Evolutionary conservation across 2,329 filamentous ascomycete genomes (phyloP), one percentile per base, ranked within the genome.

Genomic region (Thielaviopsis euricoi): DNA sequence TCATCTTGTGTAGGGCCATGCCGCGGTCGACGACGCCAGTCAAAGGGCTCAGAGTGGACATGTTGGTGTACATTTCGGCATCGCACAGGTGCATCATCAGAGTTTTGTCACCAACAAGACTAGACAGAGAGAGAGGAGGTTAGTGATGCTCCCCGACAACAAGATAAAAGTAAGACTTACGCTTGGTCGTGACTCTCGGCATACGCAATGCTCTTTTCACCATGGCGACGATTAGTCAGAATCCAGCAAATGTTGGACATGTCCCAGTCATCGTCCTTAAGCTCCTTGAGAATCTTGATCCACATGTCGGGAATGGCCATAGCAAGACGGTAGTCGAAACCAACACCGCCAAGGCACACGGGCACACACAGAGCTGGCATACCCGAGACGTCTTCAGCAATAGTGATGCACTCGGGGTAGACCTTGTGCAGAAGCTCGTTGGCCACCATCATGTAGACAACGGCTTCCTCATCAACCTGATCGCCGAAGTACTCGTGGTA

Each of bases 241-340:
- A 89, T 96, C 73, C 85, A 90, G 68, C 83, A 83, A 56, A 98
- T 86, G 64, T 79, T 84, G 59, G 80, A 82, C 71, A 98, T 86
- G 65, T 97, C 87, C 93, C 93, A 98, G 10, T 95, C 80, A 62
- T 89, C 79, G 66, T 98, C 93, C 66, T 86, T 79, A 69, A 89
- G 83, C 72, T 98, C 93, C 71, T 98, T 98, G 61, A 97, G 71
- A 67, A 94, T 88, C 74, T 98, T 98, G 77, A 98, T 98, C 82
- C 94, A 98, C 82, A 98, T 87, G 70, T 98, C 93, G 3, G 93
- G 93, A 62, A 98, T 83, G 4, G 93, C 93, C 93, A 98, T 98
- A 58, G 90, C 90, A 33, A 98, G 81, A 64, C 93, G 83, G 71
- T 98, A 98, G 72, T 98, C 93, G 68, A 98, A 98, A 25, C 93